Base-by-base conservation (phyloP, 768 basidiomycete genomes). In the Amanita subjunquillea region DNA sequence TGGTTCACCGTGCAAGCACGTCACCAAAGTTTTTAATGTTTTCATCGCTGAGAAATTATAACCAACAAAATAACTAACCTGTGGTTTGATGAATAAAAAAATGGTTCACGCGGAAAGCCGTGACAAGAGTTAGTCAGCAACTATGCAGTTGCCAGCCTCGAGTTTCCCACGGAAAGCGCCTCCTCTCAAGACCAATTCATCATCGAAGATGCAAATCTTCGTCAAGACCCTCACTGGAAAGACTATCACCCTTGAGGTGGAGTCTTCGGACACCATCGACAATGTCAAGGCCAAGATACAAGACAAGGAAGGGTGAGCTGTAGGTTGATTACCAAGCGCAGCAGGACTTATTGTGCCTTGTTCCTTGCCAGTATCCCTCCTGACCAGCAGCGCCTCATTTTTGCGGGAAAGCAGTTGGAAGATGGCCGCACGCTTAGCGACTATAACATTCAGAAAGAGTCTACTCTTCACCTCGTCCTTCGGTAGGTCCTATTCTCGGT, bases 361-460 rank as follows among this genome's bases (percentile, higher is more conserved):
- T 23, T 41, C 17, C 12, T 29, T 7, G 4, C 3, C 51, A 88
- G 87, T 56, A 96, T 95, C 58, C 92, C 91, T 54, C 92, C 91
- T 57, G 93, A 94, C 68, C 91, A 93, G 68, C 92, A 96, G 65
- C 86, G 92, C 54, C 77, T 96, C 56, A 96, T 94, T 69, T 92
- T 97, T 60, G 95, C 95, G 54, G 95, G 95, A 50, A 98, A 98
- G 80, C 95, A 97, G 71, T 83, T 97, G 54, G 95, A 98, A 72
- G 95, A 98, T 69, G 95, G 95, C 44, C 88, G 95, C 61, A 97
- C 94, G 6, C 76, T 97, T 41, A 87, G 80, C 59, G 95, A 98
- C 73, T 97, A 95, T 78, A 95, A 95, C 76, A 96, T 95, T 65
- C 92, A 94, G 75, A 93, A 94, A 73, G 94, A 97, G 71, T 94